These are phyloP conservation scores for Ogataea angusta DNA, from an alignment of 805 yeast genomes.

Conservation along the genomic window DNA sequence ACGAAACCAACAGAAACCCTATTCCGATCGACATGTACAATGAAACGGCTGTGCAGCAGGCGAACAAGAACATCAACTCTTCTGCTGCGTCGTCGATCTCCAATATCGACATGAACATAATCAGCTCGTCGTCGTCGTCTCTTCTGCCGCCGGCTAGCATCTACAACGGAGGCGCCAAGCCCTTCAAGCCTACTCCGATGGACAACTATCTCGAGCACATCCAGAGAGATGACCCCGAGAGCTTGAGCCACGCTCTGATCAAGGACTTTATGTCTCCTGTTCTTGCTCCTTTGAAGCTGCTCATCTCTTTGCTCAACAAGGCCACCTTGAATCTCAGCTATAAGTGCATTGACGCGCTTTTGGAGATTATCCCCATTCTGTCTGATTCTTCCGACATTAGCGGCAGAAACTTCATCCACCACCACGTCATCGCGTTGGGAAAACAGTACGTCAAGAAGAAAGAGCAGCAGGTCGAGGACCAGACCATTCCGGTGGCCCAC, in stretches of 20 bases:
- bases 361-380: constrained; percentile 48
- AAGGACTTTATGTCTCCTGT: constrained; percentile 43
- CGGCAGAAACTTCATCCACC: constrained; percentile 82
- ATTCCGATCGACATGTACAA: constrained; percentile 19
- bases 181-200: constrained; percentile 14
- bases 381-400: constrained; percentile 70
- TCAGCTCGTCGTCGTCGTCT: constrained; percentile 18
- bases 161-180: constrained; percentile 7
- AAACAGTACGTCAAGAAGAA: constrained; percentile 45
- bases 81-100: constrained; percentile 24
- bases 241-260: constrained; percentile 43
- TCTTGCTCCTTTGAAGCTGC: constrained; percentile 49
- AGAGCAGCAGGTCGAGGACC: constrained; percentile 17
- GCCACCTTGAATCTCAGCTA: constrained; percentile 55
- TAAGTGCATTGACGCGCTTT: constrained; percentile 54
- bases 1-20: constrained; percentile 9
- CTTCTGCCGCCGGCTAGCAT: constrained; percentile 26
- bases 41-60: constrained; percentile 7
- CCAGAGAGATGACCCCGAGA: constrained; percentile 31
- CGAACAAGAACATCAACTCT: constrained; percentile 11
- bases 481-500: constrained; percentile 28
- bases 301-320: constrained; percentile 62
- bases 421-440: constrained; percentile 75
- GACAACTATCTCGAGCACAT: constrained; percentile 27
- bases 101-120: constrained; percentile 20